Base-by-base conservation (phyloP, 805 yeast genomes). In the Suhomyces pyralidae region DNA sequence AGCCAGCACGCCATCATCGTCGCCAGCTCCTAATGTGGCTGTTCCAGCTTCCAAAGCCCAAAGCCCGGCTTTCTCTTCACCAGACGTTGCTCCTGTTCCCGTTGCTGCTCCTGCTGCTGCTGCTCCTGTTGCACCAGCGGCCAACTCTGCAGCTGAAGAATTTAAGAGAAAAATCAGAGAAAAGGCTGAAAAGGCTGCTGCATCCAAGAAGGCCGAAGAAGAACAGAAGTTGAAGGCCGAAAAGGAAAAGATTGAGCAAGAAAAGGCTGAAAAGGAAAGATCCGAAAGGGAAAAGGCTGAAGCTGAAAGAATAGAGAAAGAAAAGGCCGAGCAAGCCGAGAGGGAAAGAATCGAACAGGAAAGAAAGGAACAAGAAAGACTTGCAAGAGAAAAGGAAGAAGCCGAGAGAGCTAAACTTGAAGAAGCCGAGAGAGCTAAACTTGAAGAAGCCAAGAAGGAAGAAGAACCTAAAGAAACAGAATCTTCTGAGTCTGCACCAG, bases 111-210 rank as follows among this genome's bases (percentile, higher is more conserved):
- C 61, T 20, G 55, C 55, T 22, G 17, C 61, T 3, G 20, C 47
- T 45, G 47, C 45, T 45, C 47, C 55, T 10, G 48, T 47, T 28
- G 49, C 50, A 8, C 44, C 52, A 3, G 43, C 55, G 5, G 38
- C 55, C 25, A 48, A 48, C 45, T 32, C 57, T 5, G 62, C 66
- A 22, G 75, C 75, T 9, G 77, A 71, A 51, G 75, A 72, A 52
- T 71, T 71, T 59, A 69, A 63, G 57, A 67, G 70, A 56, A 70
- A 65, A 56, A 67, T 71, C 51, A 57, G 61, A 52, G 76, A 69
- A 58, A 53, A 57, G 9, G 36, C 36, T n/a, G 76, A 69, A 58
- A 38, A 38, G 51, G 55, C 50, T 12, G 53, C 54, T 22, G 51
- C 51, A 15, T 51, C 55, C 49, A 54, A 57, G 15, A 36, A 51